A percentile compares a stretch with the other conserved stretches of the same genome.
These are phyloP conservation scores for Kwoniella heveanensis DNA, from an alignment of 768 basidiomycete species.

Conservation along the genomic window DNA sequence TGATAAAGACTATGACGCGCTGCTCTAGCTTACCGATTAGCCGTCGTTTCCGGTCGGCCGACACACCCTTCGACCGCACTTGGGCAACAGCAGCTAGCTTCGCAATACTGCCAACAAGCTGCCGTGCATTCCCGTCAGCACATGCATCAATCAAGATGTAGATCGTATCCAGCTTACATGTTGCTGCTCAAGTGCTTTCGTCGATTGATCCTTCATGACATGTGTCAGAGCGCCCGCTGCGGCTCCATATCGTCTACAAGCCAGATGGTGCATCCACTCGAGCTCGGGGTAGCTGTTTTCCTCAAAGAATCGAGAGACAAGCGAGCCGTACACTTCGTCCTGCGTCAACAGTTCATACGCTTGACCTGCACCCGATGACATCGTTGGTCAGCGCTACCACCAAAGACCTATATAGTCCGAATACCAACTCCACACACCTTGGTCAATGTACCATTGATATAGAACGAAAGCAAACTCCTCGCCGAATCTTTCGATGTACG, in stretches of 20 bases:
- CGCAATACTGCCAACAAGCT: constrained; percentile 90
- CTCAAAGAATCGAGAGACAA: constrained; percentile 74
- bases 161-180: no score
- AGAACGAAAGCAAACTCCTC: constrained; percentile 84
- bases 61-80: constrained; percentile 58
- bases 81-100: constrained; percentile 79
- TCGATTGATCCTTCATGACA: constrained; percentile 62
- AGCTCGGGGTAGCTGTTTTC: constrained; percentile 61
- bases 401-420: neutral
- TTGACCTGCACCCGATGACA: constrained; percentile 63
- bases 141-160: no score
- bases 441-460: constrained; percentile 90
- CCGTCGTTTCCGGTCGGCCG: constrained; percentile 19
- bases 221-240: constrained; percentile 68
- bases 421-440: constrained; percentile 62
- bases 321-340: constrained; percentile 64
- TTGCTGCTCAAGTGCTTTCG: constrained; percentile 67
- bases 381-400: neutral
- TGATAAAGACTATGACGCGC: neutral
- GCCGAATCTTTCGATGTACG: constrained; percentile 75
- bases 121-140: no score
- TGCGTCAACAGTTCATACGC: constrained; percentile 78
- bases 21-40: constrained; percentile 27
- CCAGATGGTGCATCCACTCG: constrained; percentile 85
- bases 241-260: constrained; percentile 65